Conservation (phyloP, 1,139 yeast species). For the Debaryomyces fabryi region DNA sequence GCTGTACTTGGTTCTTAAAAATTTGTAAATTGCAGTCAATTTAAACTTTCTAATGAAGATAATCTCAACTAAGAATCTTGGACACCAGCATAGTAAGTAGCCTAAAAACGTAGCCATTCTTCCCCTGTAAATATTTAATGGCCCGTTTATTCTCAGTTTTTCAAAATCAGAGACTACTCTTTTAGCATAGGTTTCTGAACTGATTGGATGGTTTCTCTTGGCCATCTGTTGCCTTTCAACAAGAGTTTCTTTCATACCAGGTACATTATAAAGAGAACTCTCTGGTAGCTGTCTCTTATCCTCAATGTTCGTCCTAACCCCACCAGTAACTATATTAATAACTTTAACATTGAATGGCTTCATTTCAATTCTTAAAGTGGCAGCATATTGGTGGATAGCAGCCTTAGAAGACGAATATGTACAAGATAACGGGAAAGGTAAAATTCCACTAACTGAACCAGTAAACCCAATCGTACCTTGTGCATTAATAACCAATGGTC, state of each 20-base stretch:
- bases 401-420: slow-evolving; percentile 75
- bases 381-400: slow-evolving; percentile 73
- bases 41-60: slow-evolving; percentile 52
- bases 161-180: slow-evolving; percentile 55
- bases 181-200: slow-evolving; percentile 57
- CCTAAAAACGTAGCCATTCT: slow-evolving; percentile 45
- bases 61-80: slow-evolving; percentile 52
- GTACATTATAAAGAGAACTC: slow-evolving; percentile 55
- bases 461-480: slow-evolving; percentile 76
- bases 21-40: slow-evolving; percentile 32
- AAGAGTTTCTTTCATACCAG: slow-evolving; percentile 51
- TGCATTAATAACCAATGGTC: slow-evolving; percentile 60
- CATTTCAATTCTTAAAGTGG: slow-evolving; percentile 64
- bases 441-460: slow-evolving; percentile 69
- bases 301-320: slow-evolving; percentile 67
- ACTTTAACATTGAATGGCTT: slow-evolving; percentile 76
- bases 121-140: slow-evolving; percentile 57
- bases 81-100: slow-evolving; percentile 37
- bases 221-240: slow-evolving; percentile 63
- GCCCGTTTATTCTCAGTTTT: slow-evolving; percentile 44
- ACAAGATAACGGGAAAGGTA: slow-evolving; percentile 72
- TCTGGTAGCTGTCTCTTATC: slow-evolving; percentile 56
- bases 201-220: slow-evolving; percentile 58
- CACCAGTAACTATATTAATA: slow-evolving; percentile 48
- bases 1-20: slow-evolving; percentile 26